Evolutionary conservation across 805 yeast genomes (phyloP).

Genomic region (Metschnikowia gelsemii): DNA sequence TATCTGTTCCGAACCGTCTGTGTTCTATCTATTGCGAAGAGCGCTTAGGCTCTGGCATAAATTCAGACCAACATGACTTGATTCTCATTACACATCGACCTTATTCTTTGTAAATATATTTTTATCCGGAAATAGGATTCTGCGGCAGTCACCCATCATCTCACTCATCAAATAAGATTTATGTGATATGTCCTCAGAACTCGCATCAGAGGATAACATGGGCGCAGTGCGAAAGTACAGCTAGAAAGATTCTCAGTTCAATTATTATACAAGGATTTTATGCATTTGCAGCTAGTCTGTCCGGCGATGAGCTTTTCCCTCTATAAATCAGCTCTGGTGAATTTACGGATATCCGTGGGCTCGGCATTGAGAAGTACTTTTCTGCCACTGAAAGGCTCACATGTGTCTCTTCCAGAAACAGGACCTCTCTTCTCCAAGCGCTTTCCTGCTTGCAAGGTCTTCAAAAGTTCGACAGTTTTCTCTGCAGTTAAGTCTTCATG

Average conservation of each 20-base stretch:
- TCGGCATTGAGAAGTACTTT: slow-evolving; percentile 58
- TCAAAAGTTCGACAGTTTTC: slow-evolving; percentile 57
- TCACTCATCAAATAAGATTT: too few relatives aligned
- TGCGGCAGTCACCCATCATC: too few relatives aligned
- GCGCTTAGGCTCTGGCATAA: too few relatives aligned
- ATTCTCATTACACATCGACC: too few relatives aligned
- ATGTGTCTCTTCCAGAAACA: slow-evolving; percentile 60
- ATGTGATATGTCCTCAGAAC: too few relatives aligned
- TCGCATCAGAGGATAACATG: too few relatives aligned
- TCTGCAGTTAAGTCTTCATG: slow-evolving; percentile 79
- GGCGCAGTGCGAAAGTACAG: too few relatives aligned
- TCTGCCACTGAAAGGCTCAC: slow-evolving; percentile 76
- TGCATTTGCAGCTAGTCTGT: slow-evolving; percentile 3
- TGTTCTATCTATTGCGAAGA: too few relatives aligned
- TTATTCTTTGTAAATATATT: too few relatives aligned
- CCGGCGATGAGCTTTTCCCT: background rate
- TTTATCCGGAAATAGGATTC: too few relatives aligned
- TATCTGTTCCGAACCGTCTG: too few relatives aligned
- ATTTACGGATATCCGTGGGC: slow-evolving; percentile 66
- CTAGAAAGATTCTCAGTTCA: background rate
- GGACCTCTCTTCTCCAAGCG: slow-evolving; percentile 64
- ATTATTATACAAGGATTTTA: slow-evolving; percentile 10
- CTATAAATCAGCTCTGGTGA: slow-evolving; percentile 71
- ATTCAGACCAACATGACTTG: too few relatives aligned
- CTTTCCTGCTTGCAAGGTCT: slow-evolving; percentile 63